Evolutionary conservation across 768 basidiomycete species (phyloP).

Genomic region (Naganishia randhawae): DNA sequence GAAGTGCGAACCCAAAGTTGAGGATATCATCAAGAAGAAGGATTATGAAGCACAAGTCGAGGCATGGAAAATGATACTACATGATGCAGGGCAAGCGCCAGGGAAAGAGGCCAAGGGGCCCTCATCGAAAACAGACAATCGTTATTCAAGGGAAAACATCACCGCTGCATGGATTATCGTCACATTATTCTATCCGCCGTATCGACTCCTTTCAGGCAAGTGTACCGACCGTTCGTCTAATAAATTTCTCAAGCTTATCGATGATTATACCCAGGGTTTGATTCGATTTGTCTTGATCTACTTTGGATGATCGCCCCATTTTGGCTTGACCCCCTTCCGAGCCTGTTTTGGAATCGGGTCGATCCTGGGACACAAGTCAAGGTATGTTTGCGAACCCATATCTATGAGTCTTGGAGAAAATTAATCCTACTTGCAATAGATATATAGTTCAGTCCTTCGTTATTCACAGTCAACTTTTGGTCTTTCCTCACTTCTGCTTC

Average conservation of each 20-base stretch:
- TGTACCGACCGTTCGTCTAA: neutral
- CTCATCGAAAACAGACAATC: neutral
- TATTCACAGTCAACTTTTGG: neutral
- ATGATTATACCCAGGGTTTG: neutral
- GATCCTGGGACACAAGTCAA: neutral
- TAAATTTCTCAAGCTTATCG: neutral
- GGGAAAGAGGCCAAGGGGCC: neutral
- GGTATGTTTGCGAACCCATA: neutral
- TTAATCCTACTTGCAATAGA: neutral
- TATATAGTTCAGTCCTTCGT: neutral
- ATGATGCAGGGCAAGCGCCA: neutral
- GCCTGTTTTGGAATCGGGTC: neutral
- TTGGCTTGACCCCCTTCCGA: neutral
- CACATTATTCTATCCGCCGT: neutral
- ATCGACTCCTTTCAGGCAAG: neutral
- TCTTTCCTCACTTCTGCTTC: neutral
- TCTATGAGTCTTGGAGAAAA: no score
- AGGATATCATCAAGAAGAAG: constrained; percentile 19
- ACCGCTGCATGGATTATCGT: neutral
- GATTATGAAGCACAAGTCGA: constrained; percentile 17
- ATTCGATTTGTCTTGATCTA: neutral
- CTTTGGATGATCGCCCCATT: neutral
- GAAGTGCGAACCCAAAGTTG: constrained; percentile 10
- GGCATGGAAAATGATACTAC: constrained; percentile 16
- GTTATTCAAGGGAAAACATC: neutral